These are phyloP conservation scores for Silene coronaria DNA, from an alignment of 179 eudicot species.

Conservation along the genomic window DNA sequence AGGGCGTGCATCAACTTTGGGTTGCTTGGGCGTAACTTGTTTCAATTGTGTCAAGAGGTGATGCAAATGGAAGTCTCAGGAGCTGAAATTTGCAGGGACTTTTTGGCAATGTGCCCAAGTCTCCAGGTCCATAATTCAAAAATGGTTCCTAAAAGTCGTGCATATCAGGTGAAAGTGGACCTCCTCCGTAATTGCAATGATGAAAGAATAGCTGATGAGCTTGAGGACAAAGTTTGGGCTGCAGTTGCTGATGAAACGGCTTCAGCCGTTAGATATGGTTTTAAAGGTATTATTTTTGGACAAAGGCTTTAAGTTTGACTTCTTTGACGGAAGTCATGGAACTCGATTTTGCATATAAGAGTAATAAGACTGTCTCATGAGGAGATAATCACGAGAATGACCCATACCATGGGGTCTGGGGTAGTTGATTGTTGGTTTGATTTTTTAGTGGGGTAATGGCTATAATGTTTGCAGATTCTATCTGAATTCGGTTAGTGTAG, in stretches of 20 bases:
- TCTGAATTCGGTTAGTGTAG: background rate
- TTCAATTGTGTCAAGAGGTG: conserved; percentile 78
- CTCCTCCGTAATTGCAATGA: conserved; percentile 67
- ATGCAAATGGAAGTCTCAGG: conserved; percentile 68
- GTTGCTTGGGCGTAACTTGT: conserved; percentile 84
- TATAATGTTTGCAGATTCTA: background rate
- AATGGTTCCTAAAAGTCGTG: conserved; percentile 89
- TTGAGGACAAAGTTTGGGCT: conserved; percentile 82
- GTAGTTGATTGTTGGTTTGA: background rate
- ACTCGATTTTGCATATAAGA: background rate
- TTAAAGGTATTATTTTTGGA: conserved; percentile 50
- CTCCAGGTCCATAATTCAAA: conserved; percentile 52
- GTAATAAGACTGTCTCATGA: background rate
- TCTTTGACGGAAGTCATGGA: background rate
- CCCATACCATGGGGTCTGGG: background rate
- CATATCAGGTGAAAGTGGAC: conserved; percentile 80
- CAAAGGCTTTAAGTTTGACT: conserved; percentile 47
- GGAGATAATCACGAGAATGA: background rate
- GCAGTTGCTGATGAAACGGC: conserved; percentile 97
- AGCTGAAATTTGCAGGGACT: conserved; percentile 56
- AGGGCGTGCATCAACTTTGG: conserved; percentile 81
- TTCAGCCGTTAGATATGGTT: conserved; percentile 91
- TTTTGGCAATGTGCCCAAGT: conserved; percentile 61
- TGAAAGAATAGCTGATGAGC: conserved; percentile 45
- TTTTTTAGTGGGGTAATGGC: background rate